These are phyloP conservation scores for Pseudonitzschia pungens DNA, from an alignment of 108 stramenopile species.

Conservation along the genomic window DNA sequence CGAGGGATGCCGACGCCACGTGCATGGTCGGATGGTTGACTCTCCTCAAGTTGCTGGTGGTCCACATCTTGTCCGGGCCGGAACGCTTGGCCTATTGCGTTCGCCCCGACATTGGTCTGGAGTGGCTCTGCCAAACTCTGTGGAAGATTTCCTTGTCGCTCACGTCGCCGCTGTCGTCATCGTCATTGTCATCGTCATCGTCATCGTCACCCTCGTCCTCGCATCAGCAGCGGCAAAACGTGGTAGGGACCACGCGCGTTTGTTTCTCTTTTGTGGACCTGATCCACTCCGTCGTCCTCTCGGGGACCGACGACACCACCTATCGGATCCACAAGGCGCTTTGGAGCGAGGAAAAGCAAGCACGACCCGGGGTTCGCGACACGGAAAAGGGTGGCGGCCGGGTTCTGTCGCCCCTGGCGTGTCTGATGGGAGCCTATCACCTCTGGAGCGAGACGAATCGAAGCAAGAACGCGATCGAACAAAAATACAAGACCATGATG, in stretches of 20 bases:
- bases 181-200: neutral
- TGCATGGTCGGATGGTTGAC: constrained; percentile 19
- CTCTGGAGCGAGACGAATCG: constrained; percentile 2
- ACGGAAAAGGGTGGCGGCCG: neutral
- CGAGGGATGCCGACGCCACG: neutral
- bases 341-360: constrained; percentile 14
- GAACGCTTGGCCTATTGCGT: constrained; percentile 16
- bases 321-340: constrained; percentile 7
- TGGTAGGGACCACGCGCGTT: neutral
- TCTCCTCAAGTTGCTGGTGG: constrained; percentile 19
- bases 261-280: constrained; percentile 10
- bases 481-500: constrained; percentile 13
- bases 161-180: too few relatives aligned
- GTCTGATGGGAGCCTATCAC: constrained; percentile 38
- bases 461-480: neutral
- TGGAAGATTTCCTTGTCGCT: constrained; percentile 10
- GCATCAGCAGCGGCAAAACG: neutral
- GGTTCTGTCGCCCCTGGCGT: constrained; percentile 28
- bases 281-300: constrained; percentile 16
- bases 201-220: neutral
- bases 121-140: constrained; percentile 12
- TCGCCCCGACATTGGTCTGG: constrained; percentile 17
- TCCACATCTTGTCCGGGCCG: neutral
- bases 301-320: neutral
- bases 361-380: neutral